Conservation (phyloP, 345 rosid genomes). For the Corymbia maculata region DNA sequence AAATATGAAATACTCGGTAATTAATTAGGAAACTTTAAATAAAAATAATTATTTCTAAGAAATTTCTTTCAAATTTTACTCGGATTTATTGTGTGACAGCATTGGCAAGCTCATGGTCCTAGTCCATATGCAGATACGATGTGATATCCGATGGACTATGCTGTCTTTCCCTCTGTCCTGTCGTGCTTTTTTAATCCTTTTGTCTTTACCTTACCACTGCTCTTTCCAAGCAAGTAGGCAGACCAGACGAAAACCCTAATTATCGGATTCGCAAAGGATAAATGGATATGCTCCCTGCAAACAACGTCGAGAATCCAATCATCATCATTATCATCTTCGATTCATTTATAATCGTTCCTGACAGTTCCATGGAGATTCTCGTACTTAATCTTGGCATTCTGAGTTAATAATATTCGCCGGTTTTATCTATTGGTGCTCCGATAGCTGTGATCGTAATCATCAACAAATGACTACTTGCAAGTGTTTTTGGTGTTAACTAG, state of each 20-base stretch:
- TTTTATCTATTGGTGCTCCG: not conserved
- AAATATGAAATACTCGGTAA: not conserved
- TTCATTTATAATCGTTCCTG: not conserved
- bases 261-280: not conserved
- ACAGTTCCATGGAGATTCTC: not conserved
- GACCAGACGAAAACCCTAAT: not conserved
- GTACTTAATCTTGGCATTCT: not conserved
- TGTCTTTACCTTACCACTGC: not conserved
- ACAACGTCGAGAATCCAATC: not conserved
- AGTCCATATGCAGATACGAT: not conserved
- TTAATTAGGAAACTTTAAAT: too few species aligned
- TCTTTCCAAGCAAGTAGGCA: not conserved
- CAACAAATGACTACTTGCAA: not conserved
- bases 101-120: not conserved
- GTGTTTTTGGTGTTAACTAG: not conserved
- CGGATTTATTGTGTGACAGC: not conserved
- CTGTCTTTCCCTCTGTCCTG: not conserved
- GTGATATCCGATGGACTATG: not conserved
- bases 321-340: not conserved
- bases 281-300: not conserved
- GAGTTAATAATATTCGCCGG: not conserved
- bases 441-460: not conserved
- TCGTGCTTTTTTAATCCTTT: not conserved
- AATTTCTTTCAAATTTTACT: not conserved
- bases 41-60: not conserved